phyloP scores from a whole-genome alignment of 2,329 filamentous ascomycete genomes.

The Phialemoniopsis sp. region DNA sequence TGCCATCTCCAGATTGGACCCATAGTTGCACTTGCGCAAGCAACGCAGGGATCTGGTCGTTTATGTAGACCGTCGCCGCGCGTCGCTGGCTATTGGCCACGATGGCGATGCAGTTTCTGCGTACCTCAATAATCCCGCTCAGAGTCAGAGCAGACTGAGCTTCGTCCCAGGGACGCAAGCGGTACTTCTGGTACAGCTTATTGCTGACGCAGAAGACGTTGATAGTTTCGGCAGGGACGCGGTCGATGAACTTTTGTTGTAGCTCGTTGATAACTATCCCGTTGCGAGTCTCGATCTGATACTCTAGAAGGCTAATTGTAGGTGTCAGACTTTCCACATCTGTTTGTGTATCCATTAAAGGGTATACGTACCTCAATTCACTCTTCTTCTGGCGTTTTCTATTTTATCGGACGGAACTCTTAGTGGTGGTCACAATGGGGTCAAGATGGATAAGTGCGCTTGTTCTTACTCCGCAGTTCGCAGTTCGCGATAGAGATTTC shows the following conservation, averaged over 20 bases:
- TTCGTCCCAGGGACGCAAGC: conserved; percentile 14
- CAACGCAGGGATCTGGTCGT: conserved; percentile 33
- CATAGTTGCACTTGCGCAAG: conserved; percentile 35
- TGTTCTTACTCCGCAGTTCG: background rate
- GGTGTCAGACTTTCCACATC: too few relatives aligned
- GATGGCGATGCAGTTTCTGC: conserved; percentile 38
- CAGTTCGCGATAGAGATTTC: background rate
- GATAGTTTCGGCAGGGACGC: conserved; percentile 15
- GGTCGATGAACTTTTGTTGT: conserved; percentile 17
- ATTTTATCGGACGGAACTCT: too few relatives aligned
- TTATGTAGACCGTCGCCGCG: conserved; percentile 29
- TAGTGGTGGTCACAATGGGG: too few relatives aligned
- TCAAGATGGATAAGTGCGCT: too few relatives aligned
- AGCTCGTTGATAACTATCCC: conserved; percentile 22
- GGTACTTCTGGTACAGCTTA: conserved; percentile 31
- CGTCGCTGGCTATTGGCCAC: conserved; percentile 35
- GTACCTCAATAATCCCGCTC: conserved; percentile 35
- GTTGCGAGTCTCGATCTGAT: conserved; percentile 33
- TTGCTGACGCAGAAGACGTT: conserved; percentile 42
- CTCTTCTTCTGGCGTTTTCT: background rate
- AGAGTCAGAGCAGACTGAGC: conserved; percentile 27
- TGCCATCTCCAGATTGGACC: conserved; percentile 36
- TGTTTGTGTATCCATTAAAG: too few relatives aligned
- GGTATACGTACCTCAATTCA: conserved; percentile 18
- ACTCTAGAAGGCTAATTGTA: too few relatives aligned